Evolutionary conservation across 2,329 filamentous ascomycete species (phyloP).

Genomic region (Chaetothyriales sp.): DNA sequence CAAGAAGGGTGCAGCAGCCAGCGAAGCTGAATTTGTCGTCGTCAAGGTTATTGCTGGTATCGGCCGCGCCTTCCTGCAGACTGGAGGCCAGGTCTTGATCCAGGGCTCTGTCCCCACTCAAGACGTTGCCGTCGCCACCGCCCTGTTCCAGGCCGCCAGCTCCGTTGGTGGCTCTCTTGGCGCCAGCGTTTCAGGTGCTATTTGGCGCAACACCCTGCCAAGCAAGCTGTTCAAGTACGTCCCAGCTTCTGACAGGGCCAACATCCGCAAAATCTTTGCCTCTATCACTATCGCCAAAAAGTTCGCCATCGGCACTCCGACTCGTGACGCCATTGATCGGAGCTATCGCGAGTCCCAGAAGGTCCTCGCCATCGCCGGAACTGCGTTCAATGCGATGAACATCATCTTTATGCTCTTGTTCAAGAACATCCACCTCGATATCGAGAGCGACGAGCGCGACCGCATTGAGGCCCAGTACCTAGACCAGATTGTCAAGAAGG

Average conservation of each 20-base stretch:
- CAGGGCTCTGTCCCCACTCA: constrained; percentile 34
- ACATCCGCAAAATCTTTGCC: constrained; percentile 26
- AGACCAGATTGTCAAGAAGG: too few species aligned
- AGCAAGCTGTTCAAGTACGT: constrained; percentile 25
- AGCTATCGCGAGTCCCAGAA: constrained; percentile 32
- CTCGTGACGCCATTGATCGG: constrained; percentile 28
- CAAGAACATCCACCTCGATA: too few species aligned
- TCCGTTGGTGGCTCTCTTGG: constrained; percentile 46
- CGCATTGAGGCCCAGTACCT: too few species aligned
- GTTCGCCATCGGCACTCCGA: constrained; percentile 30
- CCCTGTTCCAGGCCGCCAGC: constrained; percentile 46
- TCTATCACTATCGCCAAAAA: constrained; percentile 21
- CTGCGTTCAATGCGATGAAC: too few species aligned
- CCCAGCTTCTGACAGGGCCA: constrained; percentile 23
- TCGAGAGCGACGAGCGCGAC: too few species aligned
- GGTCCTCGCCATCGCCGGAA: constrained; percentile 33
- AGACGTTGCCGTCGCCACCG: constrained; percentile 48
- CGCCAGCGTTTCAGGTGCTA: constrained; percentile 46
- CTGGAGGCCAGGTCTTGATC: constrained; percentile 34
- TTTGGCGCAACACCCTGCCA: constrained; percentile 46
- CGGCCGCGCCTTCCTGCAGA: constrained; percentile 46
- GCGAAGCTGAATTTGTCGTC: constrained; percentile 32
- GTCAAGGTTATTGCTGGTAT: constrained; percentile 47
- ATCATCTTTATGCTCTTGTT: too few species aligned
- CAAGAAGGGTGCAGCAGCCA: background rate